These are phyloP conservation scores for Dryas alaskensis DNA, from an alignment of 306 rosid species.

Conservation along the genomic window DNA sequence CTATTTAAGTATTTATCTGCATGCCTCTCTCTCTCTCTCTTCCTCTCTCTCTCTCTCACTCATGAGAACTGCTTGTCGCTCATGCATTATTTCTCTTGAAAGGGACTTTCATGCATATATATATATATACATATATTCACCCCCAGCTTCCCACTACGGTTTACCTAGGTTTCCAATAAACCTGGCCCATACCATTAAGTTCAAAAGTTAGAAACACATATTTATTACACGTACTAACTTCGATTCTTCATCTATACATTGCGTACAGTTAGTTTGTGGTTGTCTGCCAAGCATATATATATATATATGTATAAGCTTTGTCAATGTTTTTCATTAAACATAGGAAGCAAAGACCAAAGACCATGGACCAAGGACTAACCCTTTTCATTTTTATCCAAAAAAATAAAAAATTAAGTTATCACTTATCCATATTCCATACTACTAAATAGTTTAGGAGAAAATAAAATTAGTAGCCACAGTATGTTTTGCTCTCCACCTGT, in stretches of 20 bases:
- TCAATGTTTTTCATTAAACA: neutral
- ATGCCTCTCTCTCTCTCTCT: constrained; percentile 12
- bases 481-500: neutral
- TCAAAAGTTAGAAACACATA: constrained; percentile 9
- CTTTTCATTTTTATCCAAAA: neutral
- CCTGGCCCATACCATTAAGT: constrained; percentile 20
- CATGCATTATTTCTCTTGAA: constrained; percentile 24
- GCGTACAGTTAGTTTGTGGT: neutral
- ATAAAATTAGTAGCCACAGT: neutral
- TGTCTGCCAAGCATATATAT: neutral
- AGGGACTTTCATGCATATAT: constrained; percentile 16
- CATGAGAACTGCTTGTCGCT: constrained; percentile 19
- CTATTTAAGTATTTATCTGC: constrained; percentile 19
- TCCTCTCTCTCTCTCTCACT: neutral
- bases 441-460: neutral
- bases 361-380: neutral
- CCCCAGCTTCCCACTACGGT: constrained; percentile 9
- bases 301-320: neutral
- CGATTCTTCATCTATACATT: too few species aligned
- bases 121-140: neutral
- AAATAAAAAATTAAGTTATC: neutral
- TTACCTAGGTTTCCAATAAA: constrained; percentile 7
- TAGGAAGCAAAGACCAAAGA: neutral
- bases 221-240: neutral
- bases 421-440: too few species aligned